A percentile compares a stretch with the other conserved stretches of the same genome.
Conservation (phyloP, 345 rosid species). For the Salix purpurea region DNA sequence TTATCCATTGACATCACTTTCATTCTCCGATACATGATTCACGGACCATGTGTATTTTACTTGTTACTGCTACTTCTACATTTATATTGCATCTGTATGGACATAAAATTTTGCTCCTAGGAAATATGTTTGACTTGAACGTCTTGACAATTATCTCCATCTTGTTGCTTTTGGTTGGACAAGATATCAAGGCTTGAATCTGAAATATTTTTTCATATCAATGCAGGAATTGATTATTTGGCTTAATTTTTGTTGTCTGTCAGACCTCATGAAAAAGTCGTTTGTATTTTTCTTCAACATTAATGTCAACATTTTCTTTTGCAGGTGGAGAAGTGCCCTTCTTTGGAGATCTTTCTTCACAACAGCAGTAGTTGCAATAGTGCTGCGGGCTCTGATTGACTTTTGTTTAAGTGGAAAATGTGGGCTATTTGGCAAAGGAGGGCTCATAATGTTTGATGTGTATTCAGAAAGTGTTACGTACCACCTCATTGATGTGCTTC, state of each 20-base stretch:
- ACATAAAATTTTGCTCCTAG: not conserved
- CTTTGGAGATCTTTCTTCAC: conserved; percentile 91
- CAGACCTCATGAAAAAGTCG: not conserved
- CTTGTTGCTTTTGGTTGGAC: not conserved
- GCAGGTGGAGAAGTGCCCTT: conserved; percentile 91
- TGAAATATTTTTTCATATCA: not conserved
- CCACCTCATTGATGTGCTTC: conserved; percentile 69
- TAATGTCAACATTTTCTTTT: conserved; percentile 3
- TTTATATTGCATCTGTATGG: not conserved
- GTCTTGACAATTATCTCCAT: not conserved
- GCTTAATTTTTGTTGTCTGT: not conserved
- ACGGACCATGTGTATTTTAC: not conserved
- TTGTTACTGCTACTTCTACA: not conserved
- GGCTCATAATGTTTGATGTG: conserved; percentile 82
- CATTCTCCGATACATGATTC: not conserved
- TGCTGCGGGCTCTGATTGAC: conserved; percentile 83
- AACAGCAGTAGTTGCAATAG: conserved; percentile 78
- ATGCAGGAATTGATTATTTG: not conserved
- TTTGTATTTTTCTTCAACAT: not conserved
- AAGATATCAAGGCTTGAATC: not conserved
- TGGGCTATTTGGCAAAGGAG: conserved; percentile 90
- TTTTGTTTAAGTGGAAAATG: conserved; percentile 77
- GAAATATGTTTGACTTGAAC: not conserved
- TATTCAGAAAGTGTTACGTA: conserved; percentile 63
- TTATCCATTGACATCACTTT: not conserved